These are phyloP conservation scores for Artemisia princeps DNA, from an alignment of 140 eudicot species.

Conservation along the genomic window DNA sequence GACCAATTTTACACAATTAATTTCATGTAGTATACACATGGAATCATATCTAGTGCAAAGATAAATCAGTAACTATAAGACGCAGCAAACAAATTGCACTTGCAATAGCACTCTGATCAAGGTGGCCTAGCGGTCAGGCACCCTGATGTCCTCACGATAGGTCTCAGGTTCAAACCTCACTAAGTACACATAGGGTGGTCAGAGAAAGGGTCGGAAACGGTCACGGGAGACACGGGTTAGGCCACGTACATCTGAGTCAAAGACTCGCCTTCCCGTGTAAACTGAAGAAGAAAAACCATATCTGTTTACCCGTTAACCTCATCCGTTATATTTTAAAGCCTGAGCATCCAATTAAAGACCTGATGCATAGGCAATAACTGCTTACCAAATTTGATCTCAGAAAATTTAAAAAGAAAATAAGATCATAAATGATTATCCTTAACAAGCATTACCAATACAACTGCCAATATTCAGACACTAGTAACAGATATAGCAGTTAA, in stretches of 20 bases:
- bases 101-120: too few relatives aligned
- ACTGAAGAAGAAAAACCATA: too few relatives aligned
- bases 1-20: neutral
- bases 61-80: conserved; percentile 7
- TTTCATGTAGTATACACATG: neutral
- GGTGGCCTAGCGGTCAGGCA: too few relatives aligned
- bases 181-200: too few relatives aligned
- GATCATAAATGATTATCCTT: neutral
- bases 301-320: too few relatives aligned
- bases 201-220: too few relatives aligned
- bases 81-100: neutral
- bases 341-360: conserved; percentile 1
- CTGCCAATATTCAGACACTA: neutral
- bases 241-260: too few relatives aligned
- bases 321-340: neutral
- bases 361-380: neutral
- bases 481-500: conserved; percentile 18
- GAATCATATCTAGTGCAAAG: neutral
- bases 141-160: too few relatives aligned
- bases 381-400: neutral
- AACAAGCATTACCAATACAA: conserved; percentile 4
- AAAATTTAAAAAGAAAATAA: neutral
- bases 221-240: too few relatives aligned
- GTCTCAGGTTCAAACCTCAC: too few relatives aligned
- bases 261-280: too few relatives aligned